Base-by-base conservation (phyloP, 2,329 filamentous ascomycete genomes). In the Neurospora crassa region DNA sequence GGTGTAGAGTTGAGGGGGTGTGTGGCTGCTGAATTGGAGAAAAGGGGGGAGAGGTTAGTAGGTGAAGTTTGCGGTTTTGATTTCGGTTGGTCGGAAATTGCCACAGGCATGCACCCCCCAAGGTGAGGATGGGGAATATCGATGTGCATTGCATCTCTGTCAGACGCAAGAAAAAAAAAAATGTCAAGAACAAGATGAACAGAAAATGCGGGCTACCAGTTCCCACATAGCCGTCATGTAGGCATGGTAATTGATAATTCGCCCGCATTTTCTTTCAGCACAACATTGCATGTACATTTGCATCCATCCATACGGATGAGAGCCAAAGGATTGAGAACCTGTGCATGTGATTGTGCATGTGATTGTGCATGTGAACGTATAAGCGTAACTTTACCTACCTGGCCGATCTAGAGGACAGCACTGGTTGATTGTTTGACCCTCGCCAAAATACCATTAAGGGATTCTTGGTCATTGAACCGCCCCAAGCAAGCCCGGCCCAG, bases 401-500 rank as follows among this genome's bases (percentile, higher is more conserved):
- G 3, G 83, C 81, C 76, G 81, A 83, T 40, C 84, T 80, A 0
- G 82, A 80, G 0, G 82, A 83, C 5, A 83, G 78, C 3, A 80
- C 79, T 7, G 75, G 79, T 8, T 77, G 78, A 68, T 80, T 82
- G 76, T 81, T 83, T 47, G 77, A 72, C 6, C 68, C 71, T 12
- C 70, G 71, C 83, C 84, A 85, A 6, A 80, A 81, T 24, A 85
- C 75, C 1, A 82, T 79, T 1, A 86, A 77, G 1, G 84, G 84
- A 71, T 82, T 82, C 73, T 82, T 81, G 3, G 80, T 79, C 84
- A 85, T 86, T 24, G 79, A 79, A 5, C 83, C 84, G 43, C 82
- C 83, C 83, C 83, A 85, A 12, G 84, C 80, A 18, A 85, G 78
- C 1, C 82, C 84, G 7, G 81, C 80, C 84, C 84, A 86, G 71